Conservation (phyloP, 176 grass and related monocot genomes). For the Triticum aestivum region DNA sequence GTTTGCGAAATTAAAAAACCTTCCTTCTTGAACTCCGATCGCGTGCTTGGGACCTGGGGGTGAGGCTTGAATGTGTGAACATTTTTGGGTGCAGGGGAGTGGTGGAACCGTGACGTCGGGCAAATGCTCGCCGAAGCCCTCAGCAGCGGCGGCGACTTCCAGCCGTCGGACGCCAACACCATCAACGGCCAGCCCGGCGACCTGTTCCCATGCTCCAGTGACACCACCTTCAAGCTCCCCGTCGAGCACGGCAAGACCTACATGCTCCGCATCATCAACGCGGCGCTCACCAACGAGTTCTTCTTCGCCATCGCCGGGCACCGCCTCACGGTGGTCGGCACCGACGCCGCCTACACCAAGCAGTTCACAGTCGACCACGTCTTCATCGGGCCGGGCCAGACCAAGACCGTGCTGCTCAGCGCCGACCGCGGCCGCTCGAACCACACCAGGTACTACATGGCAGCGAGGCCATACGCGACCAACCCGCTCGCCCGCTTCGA, state of each 20-base stretch:
- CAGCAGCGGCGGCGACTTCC: slow-evolving; percentile 25
- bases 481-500: neutral
- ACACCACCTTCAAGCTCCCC: slow-evolving; percentile 20
- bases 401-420: slow-evolving; percentile 36
- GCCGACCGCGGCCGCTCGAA: slow-evolving; percentile 14
- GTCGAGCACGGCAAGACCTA: slow-evolving; percentile 65
- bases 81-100: slow-evolving; percentile 19
- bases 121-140: neutral
- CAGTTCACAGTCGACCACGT: slow-evolving; percentile 27
- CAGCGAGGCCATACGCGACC: neutral
- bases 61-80: neutral
- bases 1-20: too few relatives aligned
- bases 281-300: slow-evolving; percentile 50
- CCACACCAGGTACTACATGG: slow-evolving; percentile 43
- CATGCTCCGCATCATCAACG: slow-evolving; percentile 61
- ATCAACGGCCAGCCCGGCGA: slow-evolving; percentile 60
- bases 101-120: slow-evolving; percentile 32
- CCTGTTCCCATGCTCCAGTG: slow-evolving; percentile 14
- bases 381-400: slow-evolving; percentile 44
- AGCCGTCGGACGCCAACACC: slow-evolving; percentile 38
- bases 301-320: slow-evolving; percentile 68
- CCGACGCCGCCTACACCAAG: slow-evolving; percentile 52
- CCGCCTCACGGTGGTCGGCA: slow-evolving; percentile 54
- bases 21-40: too few relatives aligned
- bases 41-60: too few relatives aligned